Evolutionary conservation across 1,284 basidiomycete genomes (phyloP).

Genomic region (Ustilago xerochloae): DNA sequence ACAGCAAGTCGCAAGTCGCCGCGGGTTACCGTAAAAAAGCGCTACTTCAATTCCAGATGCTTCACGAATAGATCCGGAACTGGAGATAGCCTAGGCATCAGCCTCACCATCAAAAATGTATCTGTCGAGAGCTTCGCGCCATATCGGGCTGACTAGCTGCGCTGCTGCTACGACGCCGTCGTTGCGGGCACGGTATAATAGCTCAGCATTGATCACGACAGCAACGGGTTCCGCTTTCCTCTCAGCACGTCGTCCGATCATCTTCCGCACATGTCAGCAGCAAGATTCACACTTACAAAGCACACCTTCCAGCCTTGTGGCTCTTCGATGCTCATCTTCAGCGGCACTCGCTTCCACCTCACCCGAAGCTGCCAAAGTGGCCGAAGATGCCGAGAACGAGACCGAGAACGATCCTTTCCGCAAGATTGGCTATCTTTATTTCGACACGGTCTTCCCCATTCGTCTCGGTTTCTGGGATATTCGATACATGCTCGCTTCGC

Average conservation of each 20-base stretch:
- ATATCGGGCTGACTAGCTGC: neutral
- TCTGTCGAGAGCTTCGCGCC: constrained; percentile 10
- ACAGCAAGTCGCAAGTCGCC: neutral
- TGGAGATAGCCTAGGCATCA: neutral
- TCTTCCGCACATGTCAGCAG: neutral
- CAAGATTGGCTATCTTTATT: constrained; percentile 57
- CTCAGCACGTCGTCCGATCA: neutral
- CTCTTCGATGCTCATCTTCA: constrained; percentile 32
- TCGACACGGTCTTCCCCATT: constrained; percentile 63
- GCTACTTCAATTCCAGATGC: too few relatives aligned
- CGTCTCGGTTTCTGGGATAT: constrained; percentile 58
- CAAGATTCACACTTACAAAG: too few relatives aligned
- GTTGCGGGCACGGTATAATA: neutral
- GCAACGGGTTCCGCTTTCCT: constrained; percentile 2
- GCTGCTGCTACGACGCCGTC: neutral
- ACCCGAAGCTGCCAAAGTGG: constrained; percentile 48
- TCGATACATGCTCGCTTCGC: constrained; percentile 45
- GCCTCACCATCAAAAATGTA: constrained; percentile 20
- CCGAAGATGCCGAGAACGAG: constrained; percentile 40
- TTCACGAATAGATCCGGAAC: neutral
- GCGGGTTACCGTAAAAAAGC: too few relatives aligned
- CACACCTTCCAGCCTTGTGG: neutral
- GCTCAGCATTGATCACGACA: neutral
- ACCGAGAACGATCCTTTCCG: constrained; percentile 49
- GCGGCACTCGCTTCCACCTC: constrained; percentile 41